phyloP scores from a whole-genome alignment of 129 eudicot genomes.

The Mikania micrantha region DNA sequence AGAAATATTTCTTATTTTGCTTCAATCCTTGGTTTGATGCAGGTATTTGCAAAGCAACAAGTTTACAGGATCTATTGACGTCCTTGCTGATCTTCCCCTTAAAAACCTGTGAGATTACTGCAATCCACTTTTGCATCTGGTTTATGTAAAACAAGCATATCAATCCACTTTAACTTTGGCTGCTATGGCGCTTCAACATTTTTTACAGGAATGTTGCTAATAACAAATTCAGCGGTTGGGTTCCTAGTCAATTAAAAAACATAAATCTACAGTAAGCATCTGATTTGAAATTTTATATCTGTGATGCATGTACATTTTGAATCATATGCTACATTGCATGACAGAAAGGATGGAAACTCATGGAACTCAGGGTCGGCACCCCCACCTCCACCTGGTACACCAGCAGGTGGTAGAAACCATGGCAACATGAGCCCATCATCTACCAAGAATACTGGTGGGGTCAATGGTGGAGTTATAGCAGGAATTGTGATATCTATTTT shows the following conservation, averaged over 20 bases:
- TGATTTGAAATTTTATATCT: neutral
- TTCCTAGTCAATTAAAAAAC: conserved; percentile 64
- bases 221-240: conserved; percentile 84
- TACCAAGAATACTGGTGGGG: conserved; percentile 32
- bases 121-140: neutral
- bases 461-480: conserved; percentile 68
- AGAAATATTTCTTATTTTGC: neutral
- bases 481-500: conserved; percentile 81
- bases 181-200: neutral
- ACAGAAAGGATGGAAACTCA: conserved; percentile 70
- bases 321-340: conserved; percentile 18
- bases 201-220: conserved; percentile 65
- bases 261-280: conserved; percentile 79
- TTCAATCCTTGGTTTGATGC: conserved; percentile 15
- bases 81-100: conserved; percentile 90
- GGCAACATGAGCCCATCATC: conserved; percentile 36
- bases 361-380: conserved; percentile 88
- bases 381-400: conserved; percentile 98
- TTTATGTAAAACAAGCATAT: neutral
- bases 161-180: neutral
- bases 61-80: conserved; percentile 82
- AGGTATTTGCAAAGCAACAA: conserved; percentile 97
- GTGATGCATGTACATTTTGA: neutral
- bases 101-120: conserved; percentile 53
- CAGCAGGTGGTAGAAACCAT: conserved; percentile 41